Conservation (phyloP, 768 basidiomycete genomes). For the Dioszegia hungarica region DNA sequence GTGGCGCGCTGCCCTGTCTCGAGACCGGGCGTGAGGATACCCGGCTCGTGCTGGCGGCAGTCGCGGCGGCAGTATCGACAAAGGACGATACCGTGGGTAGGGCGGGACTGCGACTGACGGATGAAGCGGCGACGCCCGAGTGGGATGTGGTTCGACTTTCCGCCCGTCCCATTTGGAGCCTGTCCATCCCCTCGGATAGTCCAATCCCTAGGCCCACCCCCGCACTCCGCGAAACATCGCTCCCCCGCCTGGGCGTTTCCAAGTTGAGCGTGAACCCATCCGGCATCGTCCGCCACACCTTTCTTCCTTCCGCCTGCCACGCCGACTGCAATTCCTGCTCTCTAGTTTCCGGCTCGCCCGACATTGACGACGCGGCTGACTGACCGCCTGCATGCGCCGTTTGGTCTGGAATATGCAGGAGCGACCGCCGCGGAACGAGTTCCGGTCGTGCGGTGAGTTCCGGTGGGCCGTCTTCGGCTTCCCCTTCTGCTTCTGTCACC, state of each 20-base stretch:
- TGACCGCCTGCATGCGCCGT: too few relatives aligned
- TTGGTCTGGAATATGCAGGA: not conserved
- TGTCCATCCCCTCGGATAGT: not conserved
- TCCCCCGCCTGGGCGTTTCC: conserved; percentile 1
- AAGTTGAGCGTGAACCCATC: conserved; percentile 9
- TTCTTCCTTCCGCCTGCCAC: conserved; percentile 16
- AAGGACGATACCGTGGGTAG: not conserved
- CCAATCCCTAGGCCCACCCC: not conserved
- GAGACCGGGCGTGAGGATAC: not conserved
- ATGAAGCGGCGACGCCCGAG: not conserved
- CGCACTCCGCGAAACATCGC: not conserved
- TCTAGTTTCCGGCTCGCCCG: not conserved
- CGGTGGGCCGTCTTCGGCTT: not conserved
- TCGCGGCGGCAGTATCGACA: not conserved
- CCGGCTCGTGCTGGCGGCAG: not conserved
- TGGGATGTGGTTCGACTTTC: not conserved
- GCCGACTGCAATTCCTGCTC: conserved; percentile 21
- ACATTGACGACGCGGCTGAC: not conserved
- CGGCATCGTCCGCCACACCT: conserved; percentile 16
- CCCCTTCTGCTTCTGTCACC: not conserved
- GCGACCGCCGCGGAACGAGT: not conserved
- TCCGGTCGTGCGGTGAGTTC: conserved; percentile 7
- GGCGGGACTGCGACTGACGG: not conserved
- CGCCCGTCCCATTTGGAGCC: not conserved
- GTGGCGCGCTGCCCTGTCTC: not conserved